Base-by-base conservation (phyloP, 106 monocot species). In the Acorus calamus region DNA sequence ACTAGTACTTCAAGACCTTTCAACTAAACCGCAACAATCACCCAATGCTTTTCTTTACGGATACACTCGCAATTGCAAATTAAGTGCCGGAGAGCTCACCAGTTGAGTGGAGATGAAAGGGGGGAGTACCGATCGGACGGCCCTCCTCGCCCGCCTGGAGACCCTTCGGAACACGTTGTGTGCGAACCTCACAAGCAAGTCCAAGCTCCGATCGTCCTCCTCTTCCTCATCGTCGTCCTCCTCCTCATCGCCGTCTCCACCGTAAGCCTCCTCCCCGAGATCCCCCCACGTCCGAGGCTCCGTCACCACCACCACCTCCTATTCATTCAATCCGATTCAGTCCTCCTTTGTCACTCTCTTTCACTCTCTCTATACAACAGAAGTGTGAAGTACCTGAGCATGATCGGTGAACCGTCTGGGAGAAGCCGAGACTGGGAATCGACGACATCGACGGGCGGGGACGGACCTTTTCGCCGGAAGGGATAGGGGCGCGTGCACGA, bases 101-200 rank as follows among this genome's bases (percentile, higher is more conserved):
- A 99, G 69, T 68, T 86, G 80, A 28, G 98, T 67, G 55, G 98
- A 65, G 58, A 99, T 65, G 47, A 83, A 72, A 50, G 81, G 61
- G 7, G 92, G 98, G 28, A 99, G 92, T 13, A 99, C 88, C 14
- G 98, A 83, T 67, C 92, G 70, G 43, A 74, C 92, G 4, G 83
- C 83, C 76, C 69, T 83, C 47, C 92, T 68, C 47, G 77, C 88
- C 49, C 74, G 76, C 42, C 88, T 77, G 4, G 98, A 99, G 52
- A 86, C 66, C 64, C 80, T 99, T 6, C 75, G 46, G 74, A 88
- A 99, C 47, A 83, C 52, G 54, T 81, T 88, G 51, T 82, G 66
- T 2, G 92, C 62, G 47, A 99, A 88, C 42, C 73, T 65, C 42
- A 63, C 92, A 4, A 99, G 64, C 43, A 99, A 74, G 73, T 99